Conservation (phyloP, 371 early-diverging fungal species). For the Rhizopus delemar region DNA sequence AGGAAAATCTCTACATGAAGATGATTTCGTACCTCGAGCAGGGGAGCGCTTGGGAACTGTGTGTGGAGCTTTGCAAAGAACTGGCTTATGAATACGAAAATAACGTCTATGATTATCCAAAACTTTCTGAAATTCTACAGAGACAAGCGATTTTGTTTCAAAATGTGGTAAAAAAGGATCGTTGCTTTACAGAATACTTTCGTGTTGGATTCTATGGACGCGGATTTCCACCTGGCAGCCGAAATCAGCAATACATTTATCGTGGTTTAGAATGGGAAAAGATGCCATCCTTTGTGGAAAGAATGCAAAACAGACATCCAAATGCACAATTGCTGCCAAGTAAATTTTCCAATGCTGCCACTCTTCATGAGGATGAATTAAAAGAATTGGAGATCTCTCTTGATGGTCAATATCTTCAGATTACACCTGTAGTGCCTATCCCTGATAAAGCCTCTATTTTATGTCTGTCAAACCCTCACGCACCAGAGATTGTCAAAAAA, state of each 20-base stretch:
- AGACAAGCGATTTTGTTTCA: conserved; percentile 61
- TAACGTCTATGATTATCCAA: conserved; percentile 57
- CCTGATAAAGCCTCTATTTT: conserved; percentile 37
- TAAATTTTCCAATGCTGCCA: conserved; percentile 27
- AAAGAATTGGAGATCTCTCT: conserved; percentile 47
- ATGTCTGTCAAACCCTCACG: conserved; percentile 37
- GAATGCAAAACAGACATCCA: conserved; percentile 70
- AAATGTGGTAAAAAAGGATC: conserved; percentile 61
- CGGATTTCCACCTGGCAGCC: conserved; percentile 59
- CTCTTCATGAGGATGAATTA: conserved; percentile 52
- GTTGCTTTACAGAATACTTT: conserved; percentile 73
- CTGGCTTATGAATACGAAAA: conserved; percentile 61
- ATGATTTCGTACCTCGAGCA: conserved; percentile 65
- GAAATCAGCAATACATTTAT: conserved; percentile 73
- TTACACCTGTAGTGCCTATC: conserved; percentile 70
- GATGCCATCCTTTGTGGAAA: conserved; percentile 72
- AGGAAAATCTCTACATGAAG: conserved; percentile 63
- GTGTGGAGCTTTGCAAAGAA: conserved; percentile 64
- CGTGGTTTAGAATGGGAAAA: conserved; percentile 77
- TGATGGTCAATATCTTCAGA: conserved; percentile 68
- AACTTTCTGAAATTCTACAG: conserved; percentile 56
- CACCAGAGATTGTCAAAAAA: conserved; percentile 50
- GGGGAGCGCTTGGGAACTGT: conserved; percentile 75
- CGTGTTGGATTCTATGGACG: conserved; percentile 78
- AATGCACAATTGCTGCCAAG: conserved; percentile 61